Conservation (phyloP, 352 stramenopile genomes). For the Thalassiosira hispida region DNA sequence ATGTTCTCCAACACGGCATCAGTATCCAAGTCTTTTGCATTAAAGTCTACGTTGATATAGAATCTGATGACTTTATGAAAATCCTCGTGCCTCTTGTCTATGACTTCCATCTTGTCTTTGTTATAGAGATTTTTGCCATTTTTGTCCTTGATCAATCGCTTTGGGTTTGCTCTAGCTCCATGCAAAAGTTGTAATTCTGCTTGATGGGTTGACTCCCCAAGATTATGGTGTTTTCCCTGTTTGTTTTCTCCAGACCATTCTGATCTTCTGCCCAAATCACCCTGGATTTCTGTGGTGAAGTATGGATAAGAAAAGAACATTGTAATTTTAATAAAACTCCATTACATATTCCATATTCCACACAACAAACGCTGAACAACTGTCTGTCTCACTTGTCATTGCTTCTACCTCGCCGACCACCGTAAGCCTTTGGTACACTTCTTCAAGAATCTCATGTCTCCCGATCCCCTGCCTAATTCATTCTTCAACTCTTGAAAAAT, state of each 20-base stretch:
- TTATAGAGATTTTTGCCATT: not conserved
- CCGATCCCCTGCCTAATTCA: not conserved
- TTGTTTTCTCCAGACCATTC: too few relatives aligned
- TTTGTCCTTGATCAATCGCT: not conserved
- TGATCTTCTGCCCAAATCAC: not conserved
- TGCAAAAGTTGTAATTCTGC: not conserved
- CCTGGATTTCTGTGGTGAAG: not conserved
- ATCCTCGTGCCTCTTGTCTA: not conserved
- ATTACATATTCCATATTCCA: not conserved
- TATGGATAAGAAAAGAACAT: not conserved
- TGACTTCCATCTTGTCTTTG: too few relatives aligned
- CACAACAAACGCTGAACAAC: too few relatives aligned
- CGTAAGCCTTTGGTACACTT: not conserved
- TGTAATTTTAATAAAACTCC: not conserved
- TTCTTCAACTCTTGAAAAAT: not conserved
- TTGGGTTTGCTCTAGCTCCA: not conserved
- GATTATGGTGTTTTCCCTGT: not conserved
- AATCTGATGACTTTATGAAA: not conserved
- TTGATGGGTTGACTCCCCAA: not conserved
- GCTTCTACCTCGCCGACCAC: not conserved
- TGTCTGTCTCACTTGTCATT: not conserved
- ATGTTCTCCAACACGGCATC: not conserved
- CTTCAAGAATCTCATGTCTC: not conserved
- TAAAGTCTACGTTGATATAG: not conserved
- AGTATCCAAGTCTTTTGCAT: not conserved